Percentiles rank a stretch among this genome's conserved stretches.
Conservation (phyloP, 345 rosid genomes). For the Brassica juncea region DNA sequence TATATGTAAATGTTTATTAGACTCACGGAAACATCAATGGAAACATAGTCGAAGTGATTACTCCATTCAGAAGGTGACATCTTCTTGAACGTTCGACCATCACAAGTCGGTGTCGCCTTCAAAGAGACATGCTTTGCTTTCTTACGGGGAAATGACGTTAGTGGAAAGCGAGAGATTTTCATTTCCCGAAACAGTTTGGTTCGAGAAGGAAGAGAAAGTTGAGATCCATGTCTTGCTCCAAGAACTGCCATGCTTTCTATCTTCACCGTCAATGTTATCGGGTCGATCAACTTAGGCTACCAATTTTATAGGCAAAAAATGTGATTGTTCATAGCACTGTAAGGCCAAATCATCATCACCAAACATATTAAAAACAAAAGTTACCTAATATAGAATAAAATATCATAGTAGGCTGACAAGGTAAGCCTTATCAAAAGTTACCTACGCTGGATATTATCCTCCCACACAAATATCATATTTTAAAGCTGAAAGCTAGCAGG, state of each 20-base stretch:
- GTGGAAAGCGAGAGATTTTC: not conserved
- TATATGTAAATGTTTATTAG: no score
- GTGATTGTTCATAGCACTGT: no score
- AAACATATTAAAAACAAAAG: no score
- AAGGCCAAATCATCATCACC: no score
- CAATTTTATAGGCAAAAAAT: no score
- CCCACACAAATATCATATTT: no score
- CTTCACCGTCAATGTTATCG: not conserved
- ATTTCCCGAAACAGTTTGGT: not conserved
- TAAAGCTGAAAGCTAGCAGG: no score
- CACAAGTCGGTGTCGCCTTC: not conserved
- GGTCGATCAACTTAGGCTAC: not conserved
- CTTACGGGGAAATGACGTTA: not conserved
- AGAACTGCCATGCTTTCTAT: not conserved
- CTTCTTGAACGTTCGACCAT: not conserved
- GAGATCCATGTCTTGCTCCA: not conserved
- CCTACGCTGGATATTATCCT: no score
- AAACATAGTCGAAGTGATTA: not conserved
- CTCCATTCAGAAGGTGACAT: constrained; percentile 10
- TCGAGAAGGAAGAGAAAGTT: not conserved
- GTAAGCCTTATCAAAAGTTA: no score
- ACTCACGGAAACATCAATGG: not conserved
- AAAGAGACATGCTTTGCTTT: not conserved
- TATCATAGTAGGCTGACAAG: no score
- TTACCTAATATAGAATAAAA: no score